These are phyloP conservation scores for Barnettozyma sp. DNA, from an alignment of 805 yeast species.

Conservation along the genomic window DNA sequence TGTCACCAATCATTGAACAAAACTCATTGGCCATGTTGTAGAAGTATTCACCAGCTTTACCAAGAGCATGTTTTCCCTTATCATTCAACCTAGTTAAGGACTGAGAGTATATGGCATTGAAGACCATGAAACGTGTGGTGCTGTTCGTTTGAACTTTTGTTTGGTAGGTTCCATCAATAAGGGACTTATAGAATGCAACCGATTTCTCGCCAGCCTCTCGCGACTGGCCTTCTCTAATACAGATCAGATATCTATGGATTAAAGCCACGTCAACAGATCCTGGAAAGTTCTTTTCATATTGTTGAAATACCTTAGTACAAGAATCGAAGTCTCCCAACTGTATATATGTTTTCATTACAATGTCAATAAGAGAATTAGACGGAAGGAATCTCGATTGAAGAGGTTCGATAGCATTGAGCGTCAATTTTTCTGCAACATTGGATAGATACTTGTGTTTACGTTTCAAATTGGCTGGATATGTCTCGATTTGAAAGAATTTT, in stretches of 20 bases:
- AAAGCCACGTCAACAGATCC: conserved; percentile 16
- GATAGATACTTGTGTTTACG: conserved; percentile 2
- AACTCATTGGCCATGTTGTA: conserved; percentile 17
- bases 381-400: conserved; percentile 17
- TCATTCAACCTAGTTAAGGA: conserved; percentile 17
- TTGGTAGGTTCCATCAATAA: conserved; percentile 7
- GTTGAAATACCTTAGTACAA: conserved; percentile 11
- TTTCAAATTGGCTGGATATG: conserved; percentile 4
- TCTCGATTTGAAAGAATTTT: conserved; percentile 15
- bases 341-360: conserved; percentile 15
- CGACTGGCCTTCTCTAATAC: conserved; percentile 8
- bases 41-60: conserved; percentile 14
- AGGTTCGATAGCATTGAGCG: conserved; percentile 6
- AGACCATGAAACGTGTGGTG: conserved; percentile 20
- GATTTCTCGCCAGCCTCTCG: conserved; percentile 13
- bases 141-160: conserved; percentile 11
- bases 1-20: conserved; percentile 4
- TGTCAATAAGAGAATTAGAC: conserved; percentile 16
- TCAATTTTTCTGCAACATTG: conserved; percentile 1
- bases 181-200: conserved; percentile 14
- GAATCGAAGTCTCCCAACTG: conserved; percentile 13
- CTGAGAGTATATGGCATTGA: conserved; percentile 18
- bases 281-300: conserved; percentile 11
- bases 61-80: conserved; percentile 17
- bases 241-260: conserved; percentile 18